Percentiles rank a stretch among this genome's conserved stretches.
Conservation (phyloP, 371 early-diverging fungal species). For the Mortierella sp. region DNA sequence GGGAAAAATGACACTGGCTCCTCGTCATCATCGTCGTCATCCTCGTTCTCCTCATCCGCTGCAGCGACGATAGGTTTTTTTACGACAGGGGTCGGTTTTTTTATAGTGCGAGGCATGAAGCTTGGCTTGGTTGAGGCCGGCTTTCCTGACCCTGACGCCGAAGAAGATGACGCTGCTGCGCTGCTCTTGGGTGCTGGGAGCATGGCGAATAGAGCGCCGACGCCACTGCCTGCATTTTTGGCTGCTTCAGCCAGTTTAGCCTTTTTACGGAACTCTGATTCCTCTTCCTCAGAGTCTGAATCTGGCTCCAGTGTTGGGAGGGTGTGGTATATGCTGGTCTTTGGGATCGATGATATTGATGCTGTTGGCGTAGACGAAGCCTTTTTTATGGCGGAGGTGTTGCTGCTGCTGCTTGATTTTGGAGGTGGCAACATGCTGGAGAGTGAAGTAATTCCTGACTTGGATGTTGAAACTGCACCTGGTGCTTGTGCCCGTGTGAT, state of each 20-base stretch:
- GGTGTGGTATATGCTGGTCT: slow-evolving; percentile 38
- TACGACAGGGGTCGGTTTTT: slow-evolving; percentile 13
- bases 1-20: slow-evolving; percentile 50
- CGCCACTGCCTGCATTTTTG: slow-evolving; percentile 28
- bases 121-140: slow-evolving; percentile 39
- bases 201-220: slow-evolving; percentile 55
- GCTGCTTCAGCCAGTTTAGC: slow-evolving; percentile 29
- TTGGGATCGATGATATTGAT: slow-evolving; percentile 11
- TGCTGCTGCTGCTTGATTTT: slow-evolving; percentile 10
- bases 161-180: slow-evolving; percentile 7
- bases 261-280: slow-evolving; percentile 50
- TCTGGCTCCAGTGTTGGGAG: slow-evolving; percentile 49
- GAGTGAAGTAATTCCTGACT: slow-evolving; percentile 19
- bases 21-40: slow-evolving; percentile 16
- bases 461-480: not conserved
- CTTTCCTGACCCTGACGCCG: slow-evolving; percentile 11
- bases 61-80: slow-evolving; percentile 6
- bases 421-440: slow-evolving; percentile 44
- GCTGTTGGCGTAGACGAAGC: not conserved
- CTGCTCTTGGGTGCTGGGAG: slow-evolving; percentile 62
- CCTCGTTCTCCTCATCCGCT: slow-evolving; percentile 3
- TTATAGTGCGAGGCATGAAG: slow-evolving; percentile 57
- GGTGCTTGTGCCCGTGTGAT: not conserved
- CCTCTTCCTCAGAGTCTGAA: slow-evolving; percentile 49
- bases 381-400: slow-evolving; percentile 1